Conservation (phyloP, 2,329 filamentous ascomycete species). For the Colletotrichum simmondsii region DNA sequence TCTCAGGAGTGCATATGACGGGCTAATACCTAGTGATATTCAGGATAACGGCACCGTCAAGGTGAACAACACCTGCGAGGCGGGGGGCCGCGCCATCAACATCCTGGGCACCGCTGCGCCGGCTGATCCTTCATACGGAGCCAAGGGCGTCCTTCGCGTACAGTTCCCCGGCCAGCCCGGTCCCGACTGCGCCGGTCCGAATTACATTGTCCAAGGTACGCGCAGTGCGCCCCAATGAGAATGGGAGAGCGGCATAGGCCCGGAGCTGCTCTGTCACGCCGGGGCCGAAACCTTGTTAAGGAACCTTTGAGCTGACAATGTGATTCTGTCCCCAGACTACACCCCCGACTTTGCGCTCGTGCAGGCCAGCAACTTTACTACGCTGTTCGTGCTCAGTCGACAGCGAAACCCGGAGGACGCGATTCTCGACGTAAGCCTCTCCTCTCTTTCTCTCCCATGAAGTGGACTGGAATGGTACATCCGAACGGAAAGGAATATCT, state of each 20-base stretch:
- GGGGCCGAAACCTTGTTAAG: too few species aligned
- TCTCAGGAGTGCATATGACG: too few species aligned
- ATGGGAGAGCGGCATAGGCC: neutral
- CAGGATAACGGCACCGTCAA: conserved; percentile 44
- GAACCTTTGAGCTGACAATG: neutral
- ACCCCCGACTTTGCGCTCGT: conserved; percentile 45
- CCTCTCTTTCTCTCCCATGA: neutral
- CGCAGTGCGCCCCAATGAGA: too few species aligned
- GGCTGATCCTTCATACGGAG: conserved; percentile 42
- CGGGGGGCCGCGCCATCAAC: conserved; percentile 39
- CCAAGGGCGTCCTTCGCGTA: conserved; percentile 43
- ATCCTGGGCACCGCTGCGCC: conserved; percentile 43
- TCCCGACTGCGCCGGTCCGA: conserved; percentile 43
- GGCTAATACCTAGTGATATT: neutral
- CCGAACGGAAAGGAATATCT: neutral
- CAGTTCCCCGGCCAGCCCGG: conserved; percentile 44
- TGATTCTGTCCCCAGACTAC: conserved; percentile 37
- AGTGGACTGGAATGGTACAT: too few species aligned
- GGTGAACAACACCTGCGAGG: conserved; percentile 47
- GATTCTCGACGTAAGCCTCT: conserved; percentile 41
- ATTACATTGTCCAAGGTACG: conserved; percentile 46
- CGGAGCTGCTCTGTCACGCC: too few species aligned
- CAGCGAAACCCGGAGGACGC: conserved; percentile 41
- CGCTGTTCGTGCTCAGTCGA: conserved; percentile 46
- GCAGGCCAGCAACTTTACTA: conserved; percentile 45